Evolutionary conservation across 208 protist genomes (phyloP).

Genomic region (Trichomonas vaginalis): DNA sequence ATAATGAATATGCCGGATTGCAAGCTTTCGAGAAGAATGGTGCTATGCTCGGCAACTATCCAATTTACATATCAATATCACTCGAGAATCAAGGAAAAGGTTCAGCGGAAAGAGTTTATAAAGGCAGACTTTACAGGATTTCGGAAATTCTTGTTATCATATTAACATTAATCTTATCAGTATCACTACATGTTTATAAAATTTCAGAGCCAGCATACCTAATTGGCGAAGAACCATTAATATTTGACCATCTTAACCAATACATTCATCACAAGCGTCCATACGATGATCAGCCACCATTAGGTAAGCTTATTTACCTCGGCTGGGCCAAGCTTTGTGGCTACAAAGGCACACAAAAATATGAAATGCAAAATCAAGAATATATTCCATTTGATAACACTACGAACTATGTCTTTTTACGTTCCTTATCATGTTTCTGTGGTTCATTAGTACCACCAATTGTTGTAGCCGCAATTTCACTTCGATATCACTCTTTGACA

Average conservation of each 20-base stretch:
- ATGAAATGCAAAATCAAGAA: background rate
- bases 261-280: background rate
- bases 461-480: background rate
- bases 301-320: background rate
- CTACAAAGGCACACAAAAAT: background rate
- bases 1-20: background rate
- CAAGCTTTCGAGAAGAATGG: background rate
- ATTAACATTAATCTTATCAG: background rate
- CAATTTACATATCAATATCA: background rate
- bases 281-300: background rate
- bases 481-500: background rate
- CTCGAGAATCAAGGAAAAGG: background rate
- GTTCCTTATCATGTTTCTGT: background rate
- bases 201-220: background rate
- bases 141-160: background rate
- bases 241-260: background rate
- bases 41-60: background rate
- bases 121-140: background rate
- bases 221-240: background rate
- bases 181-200: background rate
- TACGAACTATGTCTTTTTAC: background rate
- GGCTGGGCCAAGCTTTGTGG: background rate
- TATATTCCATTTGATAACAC: background rate
- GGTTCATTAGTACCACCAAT: background rate
- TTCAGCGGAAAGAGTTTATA: background rate